A percentile compares a stretch with the other conserved stretches of the same genome.
Conservation (phyloP, 352 stramenopile genomes). For the Phytopythium aichiense region DNA sequence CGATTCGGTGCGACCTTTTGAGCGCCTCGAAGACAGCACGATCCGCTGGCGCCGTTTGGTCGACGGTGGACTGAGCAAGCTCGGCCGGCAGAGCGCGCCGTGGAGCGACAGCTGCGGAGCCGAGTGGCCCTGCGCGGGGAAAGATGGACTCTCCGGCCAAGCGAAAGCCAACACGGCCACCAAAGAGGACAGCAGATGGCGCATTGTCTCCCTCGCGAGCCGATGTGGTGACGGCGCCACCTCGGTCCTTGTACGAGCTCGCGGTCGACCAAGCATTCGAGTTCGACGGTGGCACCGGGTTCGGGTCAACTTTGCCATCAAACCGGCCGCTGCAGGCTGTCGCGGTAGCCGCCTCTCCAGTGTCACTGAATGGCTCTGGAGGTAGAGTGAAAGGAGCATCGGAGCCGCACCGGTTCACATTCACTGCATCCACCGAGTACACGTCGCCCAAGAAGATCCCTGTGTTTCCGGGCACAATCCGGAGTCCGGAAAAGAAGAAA, state of each 20-base stretch:
- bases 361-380: neutral
- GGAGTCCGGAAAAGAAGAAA: constrained; percentile 52
- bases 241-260: constrained; percentile 40
- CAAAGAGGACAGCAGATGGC: neutral
- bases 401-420: constrained; percentile 54
- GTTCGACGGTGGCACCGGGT: constrained; percentile 64
- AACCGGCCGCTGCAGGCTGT: constrained; percentile 51
- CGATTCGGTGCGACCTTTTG: constrained; percentile 1
- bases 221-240: neutral
- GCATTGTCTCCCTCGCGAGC: neutral
- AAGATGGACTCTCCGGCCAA: constrained; percentile 3
- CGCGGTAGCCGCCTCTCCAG: constrained; percentile 6
- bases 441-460: constrained; percentile 77
- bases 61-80: neutral
- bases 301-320: constrained; percentile 49
- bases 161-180: constrained; percentile 2
- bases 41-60: neutral
- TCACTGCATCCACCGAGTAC: constrained; percentile 64
- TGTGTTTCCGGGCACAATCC: constrained; percentile 55
- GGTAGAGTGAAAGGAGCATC: neutral
- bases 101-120: neutral
- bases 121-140: too few species aligned
- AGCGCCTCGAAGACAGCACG: neutral
- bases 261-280: constrained; percentile 59
- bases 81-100: neutral